Percentiles rank a stretch among this genome's conserved stretches.
phyloP scores from a whole-genome alignment of 2,329 filamentous ascomycete genomes.

The Aspergillus hortae region DNA sequence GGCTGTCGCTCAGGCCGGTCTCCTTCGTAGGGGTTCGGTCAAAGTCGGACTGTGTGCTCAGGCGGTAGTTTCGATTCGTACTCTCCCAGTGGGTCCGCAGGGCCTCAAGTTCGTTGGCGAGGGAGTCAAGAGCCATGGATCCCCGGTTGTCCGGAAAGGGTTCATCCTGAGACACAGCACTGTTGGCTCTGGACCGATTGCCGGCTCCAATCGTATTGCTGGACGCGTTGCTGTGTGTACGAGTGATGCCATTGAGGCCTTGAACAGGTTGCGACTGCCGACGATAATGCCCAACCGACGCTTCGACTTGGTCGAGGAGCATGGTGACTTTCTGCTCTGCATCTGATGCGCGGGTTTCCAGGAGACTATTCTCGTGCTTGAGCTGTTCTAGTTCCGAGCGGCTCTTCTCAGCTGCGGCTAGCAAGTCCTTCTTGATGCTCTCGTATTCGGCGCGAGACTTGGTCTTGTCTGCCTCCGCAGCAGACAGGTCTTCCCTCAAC shows the following conservation, averaged over 20 bases:
- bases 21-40: slow-evolving; percentile 56
- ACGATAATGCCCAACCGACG: slow-evolving; percentile 90
- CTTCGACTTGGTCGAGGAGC: slow-evolving; percentile 89
- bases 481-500: slow-evolving; percentile 66
- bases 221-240: slow-evolving; percentile 54
- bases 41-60: slow-evolving; percentile 87
- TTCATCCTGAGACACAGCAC: slow-evolving; percentile 42
- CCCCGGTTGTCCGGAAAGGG: slow-evolving; percentile 53
- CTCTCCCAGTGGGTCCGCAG: slow-evolving; percentile 91
- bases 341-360: slow-evolving; percentile 81
- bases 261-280: slow-evolving; percentile 59
- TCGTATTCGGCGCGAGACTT: slow-evolving; percentile 56
- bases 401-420: slow-evolving; percentile 51
- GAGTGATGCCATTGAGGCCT: slow-evolving; percentile 39
- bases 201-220: slow-evolving; percentile 43
- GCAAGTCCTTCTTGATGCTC: slow-evolving; percentile 56
- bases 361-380: slow-evolving; percentile 72
- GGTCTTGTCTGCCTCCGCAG: slow-evolving; percentile 67
- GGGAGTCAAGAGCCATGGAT: slow-evolving; percentile 75
- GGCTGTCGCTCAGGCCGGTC: slow-evolving; percentile 60
- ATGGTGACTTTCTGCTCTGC: slow-evolving; percentile 91
- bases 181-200: slow-evolving; percentile 37
- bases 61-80: slow-evolving; percentile 89
- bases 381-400: slow-evolving; percentile 73
- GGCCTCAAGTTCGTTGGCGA: slow-evolving; percentile 88